These are phyloP conservation scores for Saccharata proteae DNA, from an alignment of 2,329 filamentous ascomycete genomes.

Conservation along the genomic window DNA sequence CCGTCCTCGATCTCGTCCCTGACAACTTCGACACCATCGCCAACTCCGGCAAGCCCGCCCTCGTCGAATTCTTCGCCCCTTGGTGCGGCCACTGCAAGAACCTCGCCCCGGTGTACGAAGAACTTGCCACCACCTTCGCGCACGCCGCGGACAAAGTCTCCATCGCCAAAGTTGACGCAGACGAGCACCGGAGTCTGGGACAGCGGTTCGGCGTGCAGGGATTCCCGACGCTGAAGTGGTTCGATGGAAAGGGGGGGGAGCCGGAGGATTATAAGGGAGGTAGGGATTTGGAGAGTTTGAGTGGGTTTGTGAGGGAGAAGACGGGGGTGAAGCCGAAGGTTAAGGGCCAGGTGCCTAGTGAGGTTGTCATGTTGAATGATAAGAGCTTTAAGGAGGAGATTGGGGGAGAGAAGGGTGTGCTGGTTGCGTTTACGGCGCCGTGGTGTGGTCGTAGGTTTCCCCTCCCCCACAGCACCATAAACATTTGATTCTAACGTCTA, in stretches of 20 bases:
- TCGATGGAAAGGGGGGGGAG: conserved; percentile 83
- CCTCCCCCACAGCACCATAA: neutral
- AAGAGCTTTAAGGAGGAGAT: conserved; percentile 62
- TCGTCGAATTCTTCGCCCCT: conserved; percentile 96
- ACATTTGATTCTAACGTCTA: neutral
- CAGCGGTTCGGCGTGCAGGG: conserved; percentile 82
- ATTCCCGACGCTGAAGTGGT: conserved; percentile 95
- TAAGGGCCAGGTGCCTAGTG: conserved; percentile 60
- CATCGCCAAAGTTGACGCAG: conserved; percentile 93
- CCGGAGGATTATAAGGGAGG: conserved; percentile 78
- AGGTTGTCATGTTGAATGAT: conserved; percentile 71
- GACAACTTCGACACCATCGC: conserved; percentile 87
- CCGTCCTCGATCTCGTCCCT: conserved; percentile 80
- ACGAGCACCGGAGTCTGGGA: conserved; percentile 73
- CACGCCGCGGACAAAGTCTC: conserved; percentile 63
- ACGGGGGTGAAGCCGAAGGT: conserved; percentile 70
- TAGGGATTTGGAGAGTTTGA: conserved; percentile 76
- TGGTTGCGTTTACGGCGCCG: conserved; percentile 94
- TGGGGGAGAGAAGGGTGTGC: conserved; percentile 75
- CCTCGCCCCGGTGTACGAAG: conserved; percentile 87
- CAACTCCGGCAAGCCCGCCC: conserved; percentile 83
- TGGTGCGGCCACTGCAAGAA: conserved; percentile 99
- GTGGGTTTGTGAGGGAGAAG: conserved; percentile 73
- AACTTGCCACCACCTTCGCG: conserved; percentile 65
- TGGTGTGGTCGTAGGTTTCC: conserved; percentile 88